Conservation (phyloP, 257 asterid species). For the Rubia yunnanensis region DNA sequence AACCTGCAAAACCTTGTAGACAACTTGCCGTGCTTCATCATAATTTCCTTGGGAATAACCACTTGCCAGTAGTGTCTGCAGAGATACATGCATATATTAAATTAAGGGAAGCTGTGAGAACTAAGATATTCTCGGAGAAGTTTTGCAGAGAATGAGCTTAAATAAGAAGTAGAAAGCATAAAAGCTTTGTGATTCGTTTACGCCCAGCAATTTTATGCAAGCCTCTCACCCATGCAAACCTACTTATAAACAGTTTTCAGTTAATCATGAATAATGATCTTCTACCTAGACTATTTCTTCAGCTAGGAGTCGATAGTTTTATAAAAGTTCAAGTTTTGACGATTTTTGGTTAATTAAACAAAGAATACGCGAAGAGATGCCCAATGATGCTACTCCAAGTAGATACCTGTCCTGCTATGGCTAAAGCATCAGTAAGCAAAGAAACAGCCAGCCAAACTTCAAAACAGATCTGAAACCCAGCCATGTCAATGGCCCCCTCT, state of each 20-base stretch:
- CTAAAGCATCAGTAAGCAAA: constrained; percentile 89
- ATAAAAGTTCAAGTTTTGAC: background rate
- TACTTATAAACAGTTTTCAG: no score
- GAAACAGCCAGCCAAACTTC: constrained; percentile 94
- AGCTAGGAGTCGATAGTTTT: background rate
- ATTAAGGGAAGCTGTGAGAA: constrained; percentile 1
- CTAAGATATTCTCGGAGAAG: background rate
- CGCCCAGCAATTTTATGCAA: background rate
- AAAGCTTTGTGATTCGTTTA: background rate
- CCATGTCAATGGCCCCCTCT: constrained; percentile 76
- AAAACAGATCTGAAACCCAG: constrained; percentile 86
- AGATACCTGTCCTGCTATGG: constrained; percentile 97
- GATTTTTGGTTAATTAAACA: background rate
- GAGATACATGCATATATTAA: constrained; percentile 11
- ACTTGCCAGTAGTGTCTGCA: constrained; percentile 79
- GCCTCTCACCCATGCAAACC: background rate
- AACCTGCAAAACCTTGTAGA: constrained; percentile 76
- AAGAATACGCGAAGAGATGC: no score
- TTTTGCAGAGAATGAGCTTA: background rate
- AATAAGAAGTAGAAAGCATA: background rate
- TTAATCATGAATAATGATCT: background rate
- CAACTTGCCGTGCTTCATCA: constrained; percentile 61
- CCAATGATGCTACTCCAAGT: background rate
- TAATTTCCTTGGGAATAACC: constrained; percentile 80
- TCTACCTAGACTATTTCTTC: background rate